Evolutionary conservation across 108 stramenopile species (phyloP).

Genomic region (Parietichytrium sp.): DNA sequence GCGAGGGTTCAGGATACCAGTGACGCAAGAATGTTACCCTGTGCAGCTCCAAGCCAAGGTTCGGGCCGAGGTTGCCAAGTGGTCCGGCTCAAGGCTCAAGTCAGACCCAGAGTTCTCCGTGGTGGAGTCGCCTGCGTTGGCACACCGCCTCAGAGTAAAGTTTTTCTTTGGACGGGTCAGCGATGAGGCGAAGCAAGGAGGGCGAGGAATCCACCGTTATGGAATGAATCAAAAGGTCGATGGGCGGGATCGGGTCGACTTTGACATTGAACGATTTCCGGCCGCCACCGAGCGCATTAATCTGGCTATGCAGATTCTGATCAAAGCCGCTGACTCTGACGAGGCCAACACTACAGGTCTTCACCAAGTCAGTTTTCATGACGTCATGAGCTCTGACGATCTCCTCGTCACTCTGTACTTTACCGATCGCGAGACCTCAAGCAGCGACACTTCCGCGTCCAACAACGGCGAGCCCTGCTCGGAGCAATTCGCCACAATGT

Average conservation of each 20-base stretch:
- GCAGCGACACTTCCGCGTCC: too few relatives aligned
- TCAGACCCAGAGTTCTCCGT: not conserved
- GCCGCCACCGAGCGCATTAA: not conserved
- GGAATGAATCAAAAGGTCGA: not conserved
- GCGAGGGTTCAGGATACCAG: slow-evolving; percentile 16
- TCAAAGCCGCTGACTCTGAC: not conserved
- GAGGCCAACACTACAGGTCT: not conserved
- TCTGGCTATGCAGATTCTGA: not conserved
- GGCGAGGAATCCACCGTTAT: not conserved
- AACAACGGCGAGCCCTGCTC: not conserved
- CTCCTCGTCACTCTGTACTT: not conserved
- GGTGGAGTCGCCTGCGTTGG: not conserved
- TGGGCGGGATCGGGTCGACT: too few relatives aligned
- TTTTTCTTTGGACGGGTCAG: not conserved
- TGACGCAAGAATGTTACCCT: not conserved
- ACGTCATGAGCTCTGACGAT: not conserved
- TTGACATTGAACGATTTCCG: too few relatives aligned
- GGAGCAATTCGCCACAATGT: not conserved
- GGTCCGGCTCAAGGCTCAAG: not conserved
- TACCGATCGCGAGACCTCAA: too few relatives aligned
- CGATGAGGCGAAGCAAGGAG: not conserved
- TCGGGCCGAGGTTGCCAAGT: not conserved
- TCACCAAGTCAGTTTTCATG: not conserved
- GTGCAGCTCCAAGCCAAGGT: not conserved
- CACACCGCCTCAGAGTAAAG: not conserved